Evolutionary conservation across 768 basidiomycete genomes (phyloP), one percentile per base, ranked within the genome.

Genomic region (Pulveroboletus sp.): DNA sequence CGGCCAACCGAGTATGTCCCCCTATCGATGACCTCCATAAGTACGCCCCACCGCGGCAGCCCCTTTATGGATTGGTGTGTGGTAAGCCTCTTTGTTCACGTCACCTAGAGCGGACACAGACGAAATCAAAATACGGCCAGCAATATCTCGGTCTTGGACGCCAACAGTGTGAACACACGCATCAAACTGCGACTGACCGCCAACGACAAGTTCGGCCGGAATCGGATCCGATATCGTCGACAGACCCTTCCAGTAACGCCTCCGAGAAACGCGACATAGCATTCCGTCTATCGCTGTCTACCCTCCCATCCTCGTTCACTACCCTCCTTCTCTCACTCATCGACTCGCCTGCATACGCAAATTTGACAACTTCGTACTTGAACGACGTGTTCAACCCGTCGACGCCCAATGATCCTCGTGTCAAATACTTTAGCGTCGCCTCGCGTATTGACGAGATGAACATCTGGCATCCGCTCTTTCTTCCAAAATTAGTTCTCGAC

Each of bases 41-140:
- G 85, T 24, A 98, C 96, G 0, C 96, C 96, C 14, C 96, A 99
- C 66, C 80, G 92, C 15, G 95, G 96, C 31, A 92, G 89, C 58
- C 93, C 95, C 1, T 98, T 99, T 69, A 99, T 99, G 96, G 92
- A 96, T 66, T 99, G 96, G 96, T 98, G 95, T 72, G 77, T 82
- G 43, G 90, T 89, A 61, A 62, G 86, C 31, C 36, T 27, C 33
- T 46, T 51, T 43, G 33, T 53, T 48, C 48, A 51, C 43, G 8
- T 52, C 33, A 1, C 8, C 8, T 31, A 40, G 56, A 45, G 24
- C 15, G 41, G 51, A 50, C 57, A 50, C 57, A 51, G 53, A 65
- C 42, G 35, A 53, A 41, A 33, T n/a, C 39, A 40, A 45, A 65
- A 44, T 21, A 36, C 45, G 51, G 40, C 39, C 57, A 92, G 86